Conservation (phyloP, 106 monocot genomes). For the Triglochin maritima region DNA sequence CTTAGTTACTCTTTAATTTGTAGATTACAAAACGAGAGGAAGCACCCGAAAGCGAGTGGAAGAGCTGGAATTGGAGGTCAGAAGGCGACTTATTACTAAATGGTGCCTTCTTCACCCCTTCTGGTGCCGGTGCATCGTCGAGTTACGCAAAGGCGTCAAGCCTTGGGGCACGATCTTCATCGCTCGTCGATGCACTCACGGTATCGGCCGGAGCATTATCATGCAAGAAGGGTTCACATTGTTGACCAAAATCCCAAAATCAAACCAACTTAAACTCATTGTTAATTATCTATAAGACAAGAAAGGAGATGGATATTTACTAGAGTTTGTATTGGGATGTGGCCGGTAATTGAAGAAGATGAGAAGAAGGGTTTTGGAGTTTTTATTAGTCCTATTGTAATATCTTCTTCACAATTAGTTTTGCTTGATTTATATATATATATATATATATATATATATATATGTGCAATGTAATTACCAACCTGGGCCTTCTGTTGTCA, state of each 20-base stretch:
- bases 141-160: constrained; percentile 19
- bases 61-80: constrained; percentile 22
- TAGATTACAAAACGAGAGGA: constrained; percentile 18
- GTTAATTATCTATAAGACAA: no score
- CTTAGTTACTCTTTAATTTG: neutral
- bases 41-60: constrained; percentile 12
- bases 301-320: no score
- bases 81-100: constrained; percentile 22
- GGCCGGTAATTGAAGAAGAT: no score
- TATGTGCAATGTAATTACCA: neutral
- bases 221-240: constrained; percentile 10
- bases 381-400: no score
- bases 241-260: constrained; percentile 1
- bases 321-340: no score
- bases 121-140: constrained; percentile 13
- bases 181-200: constrained; percentile 12
- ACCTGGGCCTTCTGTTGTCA: neutral
- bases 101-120: constrained; percentile 19
- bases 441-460: no score
- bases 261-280: no score
- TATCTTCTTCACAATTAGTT: no score
- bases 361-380: no score
- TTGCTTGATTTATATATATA: no score
- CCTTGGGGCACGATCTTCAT: constrained; percentile 13
- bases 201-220: constrained; percentile 7